Conservation (phyloP, 257 asterid species). For the Solanum ossicruentum region DNA sequence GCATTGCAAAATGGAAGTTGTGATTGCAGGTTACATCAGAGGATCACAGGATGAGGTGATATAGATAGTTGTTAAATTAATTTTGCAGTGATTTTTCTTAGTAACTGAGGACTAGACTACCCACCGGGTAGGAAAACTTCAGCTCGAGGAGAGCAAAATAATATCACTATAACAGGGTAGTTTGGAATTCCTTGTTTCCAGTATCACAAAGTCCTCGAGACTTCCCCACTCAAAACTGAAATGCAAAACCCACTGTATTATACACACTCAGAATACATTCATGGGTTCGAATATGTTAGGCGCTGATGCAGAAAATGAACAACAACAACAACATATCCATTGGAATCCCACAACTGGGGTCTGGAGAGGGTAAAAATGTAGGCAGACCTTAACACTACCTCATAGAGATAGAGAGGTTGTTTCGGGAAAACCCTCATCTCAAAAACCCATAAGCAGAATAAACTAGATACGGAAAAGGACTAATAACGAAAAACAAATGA, state of each 20-base stretch:
- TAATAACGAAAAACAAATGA: too few relatives aligned
- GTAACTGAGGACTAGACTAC: neutral
- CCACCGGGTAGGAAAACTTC: neutral
- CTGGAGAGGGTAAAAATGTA: too few relatives aligned
- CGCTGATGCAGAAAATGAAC: too few relatives aligned
- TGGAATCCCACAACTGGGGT: too few relatives aligned
- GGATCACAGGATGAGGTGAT: slow-evolving; percentile 39
- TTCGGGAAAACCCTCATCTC: too few relatives aligned
- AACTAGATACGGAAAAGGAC: too few relatives aligned
- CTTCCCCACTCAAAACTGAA: neutral
- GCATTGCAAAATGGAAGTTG: slow-evolving; percentile 37
- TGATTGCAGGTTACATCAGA: slow-evolving; percentile 56
- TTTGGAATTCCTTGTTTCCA: neutral
- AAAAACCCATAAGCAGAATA: too few relatives aligned
- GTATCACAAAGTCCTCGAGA: neutral
- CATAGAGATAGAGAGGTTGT: too few relatives aligned
- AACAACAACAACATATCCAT: too few relatives aligned
- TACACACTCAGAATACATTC: neutral
- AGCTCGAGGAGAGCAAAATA: neutral
- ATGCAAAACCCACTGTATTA: neutral
- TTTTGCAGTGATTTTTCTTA: neutral
- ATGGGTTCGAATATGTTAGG: too few relatives aligned
- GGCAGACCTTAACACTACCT: too few relatives aligned
- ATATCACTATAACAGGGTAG: neutral
- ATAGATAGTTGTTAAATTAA: neutral